Conservation (phyloP, 371 early-diverging fungal genomes). For the Mortierella sp. region DNA sequence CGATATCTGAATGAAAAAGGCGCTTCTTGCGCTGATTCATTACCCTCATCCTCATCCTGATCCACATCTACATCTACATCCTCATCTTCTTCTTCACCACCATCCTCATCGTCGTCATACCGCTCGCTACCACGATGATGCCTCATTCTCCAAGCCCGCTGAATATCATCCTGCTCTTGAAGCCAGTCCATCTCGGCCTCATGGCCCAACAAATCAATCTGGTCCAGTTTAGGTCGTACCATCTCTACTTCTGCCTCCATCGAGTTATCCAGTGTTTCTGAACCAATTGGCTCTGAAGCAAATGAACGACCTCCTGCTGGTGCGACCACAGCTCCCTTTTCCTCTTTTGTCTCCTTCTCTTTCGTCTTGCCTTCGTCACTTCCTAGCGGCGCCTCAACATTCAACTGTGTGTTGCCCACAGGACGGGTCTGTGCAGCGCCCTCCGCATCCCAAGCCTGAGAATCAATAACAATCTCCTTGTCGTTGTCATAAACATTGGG, state of each 20-base stretch:
- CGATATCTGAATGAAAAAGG: constrained; percentile 5
- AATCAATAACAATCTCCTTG: constrained; percentile 5
- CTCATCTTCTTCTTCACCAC: not conserved
- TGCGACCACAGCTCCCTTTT: no score
- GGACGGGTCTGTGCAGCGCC: not conserved
- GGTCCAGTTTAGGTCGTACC: constrained; percentile 19
- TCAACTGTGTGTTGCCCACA: not conserved
- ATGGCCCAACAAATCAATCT: constrained; percentile 34
- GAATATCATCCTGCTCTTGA: constrained; percentile 22
- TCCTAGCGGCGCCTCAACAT: not conserved
- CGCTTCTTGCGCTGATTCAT: no score
- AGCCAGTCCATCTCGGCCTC: constrained; percentile 47
- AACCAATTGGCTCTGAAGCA: not conserved
- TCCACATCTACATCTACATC: not conserved
- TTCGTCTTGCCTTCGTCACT: not conserved
- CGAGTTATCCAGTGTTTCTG: not conserved
- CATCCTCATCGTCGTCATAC: not conserved
- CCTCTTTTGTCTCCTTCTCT: not conserved
- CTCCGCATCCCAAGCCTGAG: constrained; percentile 32
- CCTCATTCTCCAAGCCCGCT: not conserved
- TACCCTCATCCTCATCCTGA: no score
- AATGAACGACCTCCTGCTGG: not conserved
- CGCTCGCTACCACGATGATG: not conserved
- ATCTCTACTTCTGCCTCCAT: not conserved
- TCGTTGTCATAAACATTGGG: constrained; percentile 28